Base-by-base conservation (phyloP, 352 stramenopile species). In the Phytophthora pisi region DNA sequence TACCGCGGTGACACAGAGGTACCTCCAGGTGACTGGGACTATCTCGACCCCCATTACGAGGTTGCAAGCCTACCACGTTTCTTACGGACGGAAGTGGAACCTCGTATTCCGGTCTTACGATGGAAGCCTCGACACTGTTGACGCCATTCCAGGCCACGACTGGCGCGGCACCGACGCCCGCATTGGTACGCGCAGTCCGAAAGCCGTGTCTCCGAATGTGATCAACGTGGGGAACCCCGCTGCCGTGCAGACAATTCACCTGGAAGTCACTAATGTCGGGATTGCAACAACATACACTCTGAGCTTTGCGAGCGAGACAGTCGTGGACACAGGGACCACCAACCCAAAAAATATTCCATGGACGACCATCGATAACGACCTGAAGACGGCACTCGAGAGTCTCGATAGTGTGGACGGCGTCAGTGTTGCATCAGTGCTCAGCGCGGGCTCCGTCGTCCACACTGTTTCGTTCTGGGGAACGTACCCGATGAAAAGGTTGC, bases 401-500 rank as follows among this genome's bases (percentile, higher is more conserved):
- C 65, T 91, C 2, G 71, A 82, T 45, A 75, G 57, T 13, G 69
- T 95, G 0, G 76, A 92, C 20, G 79, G 81, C 11, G 24, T 90
- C 3, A 88, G 51, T 0, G 73, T 95, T 2, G 61, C 49, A 0
- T 90, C 86, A 0, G 42, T 75, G 7, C 49, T 70, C 1, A 65
- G 72, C 2, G 70, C 68, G 23, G 76, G 88, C 6, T 90, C 84
- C 6, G 91, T 88, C 36, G 68, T 97, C 5, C 92, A 96, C 66
- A 91, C 82, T 0, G 77, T 97, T 57, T 87, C 68, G 18, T 97
- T 97, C 46, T 97, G 88, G 89, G 90, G 90, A 2, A 79, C 74
- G 15, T 93, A 93, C 40, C 74, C 84, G 9, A 81, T 78, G 43
- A 70, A 69, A 13, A 90, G 73, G 8, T 53, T 91, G 0, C 83